These are phyloP conservation scores for Magnusiomyces magnusii DNA, from an alignment of 1,139 yeast genomes.

Conservation along the genomic window DNA sequence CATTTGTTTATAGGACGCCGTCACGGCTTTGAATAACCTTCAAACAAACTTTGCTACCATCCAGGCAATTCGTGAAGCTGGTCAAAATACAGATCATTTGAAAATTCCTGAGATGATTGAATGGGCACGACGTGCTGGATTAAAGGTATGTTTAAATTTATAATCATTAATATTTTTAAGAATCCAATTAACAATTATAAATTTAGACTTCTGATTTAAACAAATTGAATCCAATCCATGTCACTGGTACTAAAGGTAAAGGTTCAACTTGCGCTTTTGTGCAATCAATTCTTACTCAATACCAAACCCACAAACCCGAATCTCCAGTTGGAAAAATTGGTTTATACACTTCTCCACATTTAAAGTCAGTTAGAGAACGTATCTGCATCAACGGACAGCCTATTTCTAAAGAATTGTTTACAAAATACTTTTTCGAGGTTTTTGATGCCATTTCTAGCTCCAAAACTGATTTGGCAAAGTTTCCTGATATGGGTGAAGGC, in stretches of 20 bases:
- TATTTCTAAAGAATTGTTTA: conserved; percentile 67
- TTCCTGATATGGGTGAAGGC: conserved; percentile 66
- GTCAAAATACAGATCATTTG: conserved; percentile 58
- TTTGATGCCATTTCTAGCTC: conserved; percentile 74
- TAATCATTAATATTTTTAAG: conserved; percentile 4
- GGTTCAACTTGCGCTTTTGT: conserved; percentile 97
- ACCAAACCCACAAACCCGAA: conserved; percentile 29
- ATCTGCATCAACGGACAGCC: conserved; percentile 85
- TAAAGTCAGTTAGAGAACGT: conserved; percentile 88
- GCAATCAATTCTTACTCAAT: conserved; percentile 68
- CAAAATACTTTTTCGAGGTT: conserved; percentile 86
- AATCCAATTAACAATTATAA: too few relatives aligned
- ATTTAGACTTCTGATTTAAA: conserved; percentile 45
- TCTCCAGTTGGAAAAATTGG: conserved; percentile 50
- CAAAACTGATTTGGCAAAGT: conserved; percentile 45
- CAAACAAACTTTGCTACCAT: conserved; percentile 90
- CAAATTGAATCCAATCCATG: conserved; percentile 71
- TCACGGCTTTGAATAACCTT: conserved; percentile 70
- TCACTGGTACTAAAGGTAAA: conserved; percentile 98
- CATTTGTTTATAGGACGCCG: conserved; percentile 40
- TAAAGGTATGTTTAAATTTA: conserved; percentile 33
- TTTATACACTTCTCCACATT: conserved; percentile 89
- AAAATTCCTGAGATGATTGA: conserved; percentile 84
- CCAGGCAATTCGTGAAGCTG: conserved; percentile 70
- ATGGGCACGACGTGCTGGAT: conserved; percentile 85